Evolutionary conservation across 2,329 filamentous ascomycete genomes (phyloP), one percentile per base, ranked within the genome.

Genomic region (Colletotrichum spaethianum): DNA sequence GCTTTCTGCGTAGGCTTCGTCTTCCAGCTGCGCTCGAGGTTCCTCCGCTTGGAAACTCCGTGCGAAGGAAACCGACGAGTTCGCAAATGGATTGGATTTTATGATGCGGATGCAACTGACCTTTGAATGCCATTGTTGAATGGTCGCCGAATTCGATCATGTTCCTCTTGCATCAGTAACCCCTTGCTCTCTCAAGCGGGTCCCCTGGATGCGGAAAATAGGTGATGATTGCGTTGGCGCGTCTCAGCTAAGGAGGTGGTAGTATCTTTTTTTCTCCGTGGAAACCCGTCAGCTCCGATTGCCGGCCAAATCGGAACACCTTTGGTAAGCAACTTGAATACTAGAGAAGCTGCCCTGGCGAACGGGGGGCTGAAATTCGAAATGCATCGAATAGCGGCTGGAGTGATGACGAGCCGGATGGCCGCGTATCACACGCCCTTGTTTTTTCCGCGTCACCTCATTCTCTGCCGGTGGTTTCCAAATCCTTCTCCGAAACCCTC

Each of bases 231-330:
- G 68, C 64, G 50, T 71, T 36, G 63, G 50, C 63, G 48, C 57
- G 64, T 71, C 68, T 71, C 64, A 71, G 68, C 50, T 44, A 59
- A 59, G 57, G 46, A 33, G 23, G 33, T 33, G 61, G 23, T 31
- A 7, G 40, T 46, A 38, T 18, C 55, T 36, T 36, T 18, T 28
- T 36, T 61, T 33, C 18, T 48, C 62, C 60, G 60, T 28, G 60
- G 60, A 23, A 50, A 38, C 31, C 44, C 31, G 26, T 6, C 44
- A 44, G 60, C 14, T 36, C 60, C 44, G 59, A 26, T 52, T 48
- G 44, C 60, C 60, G 44, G 48, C 40, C 20, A n/a, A n/a, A 50
- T 63, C n/a, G n/a, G 42, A n/a, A 38, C n/a, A 38, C n/a, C 40
- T 28, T 46, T 61, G 11, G 20, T 33, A 28, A 46, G 57, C 20